Percentiles rank a stretch among this genome's conserved stretches.
These are phyloP conservation scores for Boletus rufocinnamomeus DNA, from an alignment of 768 basidiomycete species.

Conservation along the genomic window DNA sequence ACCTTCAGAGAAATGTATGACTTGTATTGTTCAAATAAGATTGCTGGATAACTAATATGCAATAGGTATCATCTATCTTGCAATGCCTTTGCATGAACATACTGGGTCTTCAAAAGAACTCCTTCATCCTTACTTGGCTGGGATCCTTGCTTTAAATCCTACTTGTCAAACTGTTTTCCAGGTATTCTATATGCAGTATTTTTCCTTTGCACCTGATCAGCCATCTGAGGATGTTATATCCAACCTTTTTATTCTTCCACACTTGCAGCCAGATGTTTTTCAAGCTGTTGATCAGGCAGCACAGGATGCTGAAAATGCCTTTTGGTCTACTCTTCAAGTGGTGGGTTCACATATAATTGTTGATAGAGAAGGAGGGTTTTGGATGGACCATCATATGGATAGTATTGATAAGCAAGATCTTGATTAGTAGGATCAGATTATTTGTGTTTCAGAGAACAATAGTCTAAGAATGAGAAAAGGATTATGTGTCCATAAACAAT, in stretches of 20 bases:
- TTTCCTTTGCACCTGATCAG: slow-evolving; percentile 8
- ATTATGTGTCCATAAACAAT: too few species aligned
- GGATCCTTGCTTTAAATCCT: slow-evolving; percentile 36
- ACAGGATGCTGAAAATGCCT: slow-evolving; percentile 55
- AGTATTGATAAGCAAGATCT: background rate
- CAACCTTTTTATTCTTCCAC: slow-evolving; percentile 25
- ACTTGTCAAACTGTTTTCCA: slow-evolving; percentile 44
- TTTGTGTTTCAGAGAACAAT: too few species aligned
- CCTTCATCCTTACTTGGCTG: slow-evolving; percentile 58
- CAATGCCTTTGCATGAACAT: slow-evolving; percentile 45
- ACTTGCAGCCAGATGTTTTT: slow-evolving; percentile 40
- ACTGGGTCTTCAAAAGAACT: slow-evolving; percentile 37
- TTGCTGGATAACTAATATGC: slow-evolving; percentile 5
- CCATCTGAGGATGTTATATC: slow-evolving; percentile 2
- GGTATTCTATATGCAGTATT: slow-evolving; percentile 55
- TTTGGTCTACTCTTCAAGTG: slow-evolving; percentile 41
- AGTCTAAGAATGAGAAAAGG: too few species aligned
- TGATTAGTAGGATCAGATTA: background rate
- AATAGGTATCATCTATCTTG: slow-evolving; percentile 61
- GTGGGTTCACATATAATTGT: background rate
- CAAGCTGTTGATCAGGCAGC: slow-evolving; percentile 61
- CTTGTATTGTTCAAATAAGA: background rate
- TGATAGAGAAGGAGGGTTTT: slow-evolving; percentile 9
- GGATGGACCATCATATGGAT: slow-evolving; percentile 3
- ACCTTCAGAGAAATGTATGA: slow-evolving; percentile 64